Conservation (phyloP, 2,329 filamentous ascomycete species). For the Fusarium coicis region DNA sequence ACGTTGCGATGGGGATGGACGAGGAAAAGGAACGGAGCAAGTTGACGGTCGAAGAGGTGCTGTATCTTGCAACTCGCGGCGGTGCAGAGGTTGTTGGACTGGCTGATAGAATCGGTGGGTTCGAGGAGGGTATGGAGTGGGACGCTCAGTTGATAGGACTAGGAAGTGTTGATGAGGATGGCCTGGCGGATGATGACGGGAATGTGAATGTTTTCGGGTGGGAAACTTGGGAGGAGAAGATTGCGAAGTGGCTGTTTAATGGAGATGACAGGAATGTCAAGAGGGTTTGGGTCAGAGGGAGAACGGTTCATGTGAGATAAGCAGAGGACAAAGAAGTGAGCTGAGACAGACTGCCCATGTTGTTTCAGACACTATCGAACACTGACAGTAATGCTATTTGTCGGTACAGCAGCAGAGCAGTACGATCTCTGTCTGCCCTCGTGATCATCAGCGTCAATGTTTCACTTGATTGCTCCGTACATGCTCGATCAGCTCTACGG, state of each 20-base stretch:
- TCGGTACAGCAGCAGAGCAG: not conserved
- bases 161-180: slow-evolving; percentile 58
- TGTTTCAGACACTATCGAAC: not conserved
- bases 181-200: slow-evolving; percentile 57
- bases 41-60: slow-evolving; percentile 83
- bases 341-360: not conserved
- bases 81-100: slow-evolving; percentile 86
- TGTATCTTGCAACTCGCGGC: slow-evolving; percentile 89
- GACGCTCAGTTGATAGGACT: slow-evolving; percentile 87
- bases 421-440: not conserved
- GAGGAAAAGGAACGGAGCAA: slow-evolving; percentile 64
- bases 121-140: slow-evolving; percentile 88
- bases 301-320: slow-evolving; percentile 72
- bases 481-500: not conserved
- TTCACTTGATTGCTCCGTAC: not conserved
- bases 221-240: slow-evolving; percentile 85
- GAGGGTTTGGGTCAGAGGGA: slow-evolving; percentile 88
- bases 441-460: not conserved
- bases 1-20: slow-evolving; percentile 67
- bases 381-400: not conserved
- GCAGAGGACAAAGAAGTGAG: not conserved
- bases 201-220: slow-evolving; percentile 91
- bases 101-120: slow-evolving; percentile 76
- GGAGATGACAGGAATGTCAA: slow-evolving; percentile 93
- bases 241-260: slow-evolving; percentile 95